Evolutionary conservation across 176 grass and related monocot genomes (phyloP).

Genomic region (Oropetium thomaeum): DNA sequence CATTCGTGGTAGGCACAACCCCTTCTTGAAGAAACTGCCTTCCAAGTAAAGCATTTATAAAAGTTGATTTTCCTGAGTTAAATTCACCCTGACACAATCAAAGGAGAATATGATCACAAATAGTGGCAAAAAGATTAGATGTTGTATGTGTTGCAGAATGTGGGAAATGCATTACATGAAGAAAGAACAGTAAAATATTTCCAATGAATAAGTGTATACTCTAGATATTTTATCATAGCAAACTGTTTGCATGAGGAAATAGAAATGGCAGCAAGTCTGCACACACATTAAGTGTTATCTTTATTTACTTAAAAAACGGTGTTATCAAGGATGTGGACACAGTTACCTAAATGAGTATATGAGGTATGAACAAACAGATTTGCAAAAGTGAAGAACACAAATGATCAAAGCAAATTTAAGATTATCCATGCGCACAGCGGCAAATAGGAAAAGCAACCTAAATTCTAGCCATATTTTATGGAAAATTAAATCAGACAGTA

Average conservation of each 20-base stretch:
- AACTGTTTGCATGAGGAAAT: slow-evolving; percentile 16
- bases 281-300: slow-evolving; percentile 7
- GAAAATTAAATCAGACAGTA: slow-evolving; percentile 9
- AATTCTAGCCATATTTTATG: background rate
- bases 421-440: slow-evolving; percentile 13
- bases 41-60: slow-evolving; percentile 97
- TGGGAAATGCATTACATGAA: background rate
- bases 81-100: slow-evolving; percentile 78
- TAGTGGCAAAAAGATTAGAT: slow-evolving; percentile 2
- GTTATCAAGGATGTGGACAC: slow-evolving; percentile 5
- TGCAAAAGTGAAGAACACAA: background rate
- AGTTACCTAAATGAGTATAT: slow-evolving; percentile 3
- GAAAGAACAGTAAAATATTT: slow-evolving; percentile 5
- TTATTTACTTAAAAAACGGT: slow-evolving; percentile 23
- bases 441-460: background rate
- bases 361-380: background rate
- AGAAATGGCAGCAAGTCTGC: background rate
- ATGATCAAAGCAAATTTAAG: background rate
- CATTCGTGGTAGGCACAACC: slow-evolving; percentile 91
- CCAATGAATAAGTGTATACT: background rate
- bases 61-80: slow-evolving; percentile 95
- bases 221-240: background rate
- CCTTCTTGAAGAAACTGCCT: slow-evolving; percentile 86
- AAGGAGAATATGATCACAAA: slow-evolving; percentile 4
- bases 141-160: background rate